Evolutionary conservation across 306 rosid species (phyloP).

Genomic region (Arachis hypogaea): DNA sequence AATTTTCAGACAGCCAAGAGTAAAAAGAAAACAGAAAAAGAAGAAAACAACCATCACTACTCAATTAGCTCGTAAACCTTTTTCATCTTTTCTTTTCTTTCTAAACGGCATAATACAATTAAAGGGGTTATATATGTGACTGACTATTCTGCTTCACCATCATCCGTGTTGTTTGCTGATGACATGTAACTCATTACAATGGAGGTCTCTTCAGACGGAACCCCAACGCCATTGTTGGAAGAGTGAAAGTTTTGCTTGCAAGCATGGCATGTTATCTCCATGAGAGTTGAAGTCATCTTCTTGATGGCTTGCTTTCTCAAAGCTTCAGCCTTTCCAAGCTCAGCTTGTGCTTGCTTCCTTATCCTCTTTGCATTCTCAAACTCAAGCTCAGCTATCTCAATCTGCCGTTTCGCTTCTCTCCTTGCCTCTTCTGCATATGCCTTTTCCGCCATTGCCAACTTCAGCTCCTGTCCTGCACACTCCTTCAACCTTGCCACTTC

Average conservation of each 20-base stretch:
- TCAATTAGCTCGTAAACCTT: neutral
- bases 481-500: slow-evolving; percentile 54
- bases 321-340: slow-evolving; percentile 67
- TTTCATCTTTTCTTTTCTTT: slow-evolving; percentile 11
- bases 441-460: slow-evolving; percentile 72
- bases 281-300: slow-evolving; percentile 66
- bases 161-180: slow-evolving; percentile 63
- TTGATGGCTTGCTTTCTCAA: slow-evolving; percentile 77
- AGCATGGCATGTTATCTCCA: slow-evolving; percentile 85
- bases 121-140: neutral
- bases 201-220: slow-evolving; percentile 72
- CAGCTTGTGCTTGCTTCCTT: slow-evolving; percentile 81
- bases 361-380: slow-evolving; percentile 80
- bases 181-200: slow-evolving; percentile 83
- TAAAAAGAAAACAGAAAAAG: neutral
- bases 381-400: slow-evolving; percentile 79
- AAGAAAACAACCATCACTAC: slow-evolving; percentile 28
- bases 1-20: slow-evolving; percentile 37
- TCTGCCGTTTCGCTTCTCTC: slow-evolving; percentile 73
- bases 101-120: neutral
- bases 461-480: slow-evolving; percentile 53
- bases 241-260: slow-evolving; percentile 78
- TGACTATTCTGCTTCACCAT: slow-evolving; percentile 67
- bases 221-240: slow-evolving; percentile 33
- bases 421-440: slow-evolving; percentile 83